Evolutionary conservation across 768 basidiomycete genomes (phyloP).

Genomic region (Pilatotrama ljubarskyi): DNA sequence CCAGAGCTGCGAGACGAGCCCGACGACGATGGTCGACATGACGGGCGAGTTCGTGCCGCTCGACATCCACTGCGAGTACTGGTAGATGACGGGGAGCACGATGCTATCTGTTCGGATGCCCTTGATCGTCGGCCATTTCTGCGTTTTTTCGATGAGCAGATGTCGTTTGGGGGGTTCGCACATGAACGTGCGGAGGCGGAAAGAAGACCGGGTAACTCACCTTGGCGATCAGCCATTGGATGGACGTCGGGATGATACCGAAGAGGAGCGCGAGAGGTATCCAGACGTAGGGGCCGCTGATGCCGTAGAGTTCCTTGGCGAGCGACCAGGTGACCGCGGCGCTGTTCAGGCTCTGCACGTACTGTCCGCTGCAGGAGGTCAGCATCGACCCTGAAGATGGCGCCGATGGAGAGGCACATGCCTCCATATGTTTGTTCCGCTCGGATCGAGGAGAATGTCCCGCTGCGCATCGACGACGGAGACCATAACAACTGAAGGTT

Average conservation of each 20-base stretch:
- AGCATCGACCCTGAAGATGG: background rate
- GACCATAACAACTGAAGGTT: slow-evolving; percentile 52
- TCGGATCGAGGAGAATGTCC: slow-evolving; percentile 50
- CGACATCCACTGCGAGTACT: slow-evolving; percentile 43
- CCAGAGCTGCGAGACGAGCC: slow-evolving; percentile 51
- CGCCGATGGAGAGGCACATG: background rate
- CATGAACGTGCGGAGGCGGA: background rate
- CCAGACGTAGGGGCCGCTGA: slow-evolving; percentile 54
- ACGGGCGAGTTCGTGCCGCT: slow-evolving; percentile 58
- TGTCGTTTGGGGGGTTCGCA: background rate
- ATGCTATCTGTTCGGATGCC: slow-evolving; percentile 49
- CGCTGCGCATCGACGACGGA: slow-evolving; percentile 54
- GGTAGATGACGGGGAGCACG: slow-evolving; percentile 57
- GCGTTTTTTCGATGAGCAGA: no score
- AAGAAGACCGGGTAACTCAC: no score
- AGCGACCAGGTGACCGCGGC: slow-evolving; percentile 65
- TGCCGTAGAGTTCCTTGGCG: slow-evolving; percentile 56
- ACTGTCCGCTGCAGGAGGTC: slow-evolving; percentile 41
- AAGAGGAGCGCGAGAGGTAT: slow-evolving; percentile 55
- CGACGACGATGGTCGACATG: slow-evolving; percentile 42
- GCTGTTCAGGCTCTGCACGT: slow-evolving; percentile 53
- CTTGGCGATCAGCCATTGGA: slow-evolving; percentile 57
- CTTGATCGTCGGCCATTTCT: slow-evolving; percentile 59
- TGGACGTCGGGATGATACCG: slow-evolving; percentile 50
- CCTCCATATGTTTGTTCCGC: slow-evolving; percentile 61